These are phyloP conservation scores for Cercospora zeina DNA, from an alignment of 2,329 filamentous ascomycete genomes.

Conservation along the genomic window DNA sequence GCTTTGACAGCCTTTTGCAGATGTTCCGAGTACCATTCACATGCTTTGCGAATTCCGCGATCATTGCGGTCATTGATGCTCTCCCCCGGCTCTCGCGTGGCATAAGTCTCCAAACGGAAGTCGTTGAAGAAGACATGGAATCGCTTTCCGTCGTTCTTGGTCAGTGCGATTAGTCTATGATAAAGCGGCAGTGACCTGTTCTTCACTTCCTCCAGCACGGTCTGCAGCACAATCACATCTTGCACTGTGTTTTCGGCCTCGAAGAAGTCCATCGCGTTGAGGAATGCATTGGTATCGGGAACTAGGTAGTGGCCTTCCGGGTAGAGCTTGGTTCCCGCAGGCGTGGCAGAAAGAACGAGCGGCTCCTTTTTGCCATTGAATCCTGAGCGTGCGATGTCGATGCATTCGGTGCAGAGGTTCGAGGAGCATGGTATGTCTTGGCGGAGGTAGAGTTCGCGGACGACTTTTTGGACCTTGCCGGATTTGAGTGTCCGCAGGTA, in stretches of 20 bases:
- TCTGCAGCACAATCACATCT: conserved; percentile 95
- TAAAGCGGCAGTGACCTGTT: conserved; percentile 93
- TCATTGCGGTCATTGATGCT: conserved; percentile 97
- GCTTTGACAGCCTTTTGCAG: conserved; percentile 63
- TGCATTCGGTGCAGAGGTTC: conserved; percentile 76
- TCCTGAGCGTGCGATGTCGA: conserved; percentile 70
- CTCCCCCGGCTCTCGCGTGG: conserved; percentile 72
- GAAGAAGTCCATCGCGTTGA: conserved; percentile 96
- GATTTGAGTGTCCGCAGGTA: conserved; percentile 93
- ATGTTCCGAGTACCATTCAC: conserved; percentile 88
- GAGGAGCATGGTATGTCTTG: conserved; percentile 98
- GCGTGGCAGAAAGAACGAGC: conserved; percentile 85
- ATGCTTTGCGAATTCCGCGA: conserved; percentile 79
- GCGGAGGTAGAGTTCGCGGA: conserved; percentile 91
- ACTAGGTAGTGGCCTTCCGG: conserved; percentile 90
- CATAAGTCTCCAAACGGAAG: conserved; percentile 88
- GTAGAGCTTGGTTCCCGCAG: conserved; percentile 78
- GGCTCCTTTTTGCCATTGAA: conserved; percentile 75
- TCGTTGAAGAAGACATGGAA: conserved; percentile 99
- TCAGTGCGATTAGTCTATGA: conserved; percentile 85
- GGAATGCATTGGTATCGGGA: conserved; percentile 91
- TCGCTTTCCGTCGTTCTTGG: conserved; percentile 93
- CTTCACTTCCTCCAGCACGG: conserved; percentile 91
- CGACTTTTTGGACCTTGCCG: conserved; percentile 98
- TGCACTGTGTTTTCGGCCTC: conserved; percentile 90